Percentiles rank a stretch among this genome's conserved stretches.
phyloP scores from a whole-genome alignment of 805 yeast genomes.

The Jamesozyma gamospora region DNA sequence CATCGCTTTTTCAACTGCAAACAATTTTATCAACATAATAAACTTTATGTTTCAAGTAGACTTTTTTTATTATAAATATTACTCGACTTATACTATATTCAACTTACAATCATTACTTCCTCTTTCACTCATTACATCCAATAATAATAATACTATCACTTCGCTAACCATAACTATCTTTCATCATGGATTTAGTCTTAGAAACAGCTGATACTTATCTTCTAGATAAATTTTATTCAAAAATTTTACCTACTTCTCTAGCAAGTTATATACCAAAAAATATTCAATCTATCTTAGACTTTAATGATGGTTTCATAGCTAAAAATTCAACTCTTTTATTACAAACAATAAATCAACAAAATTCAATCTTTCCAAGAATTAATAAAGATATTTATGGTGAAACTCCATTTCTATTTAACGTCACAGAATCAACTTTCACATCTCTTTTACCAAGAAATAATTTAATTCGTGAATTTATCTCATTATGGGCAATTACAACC shows the following conservation, averaged over 20 bases:
- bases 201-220: constrained; percentile 66
- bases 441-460: constrained; percentile 68
- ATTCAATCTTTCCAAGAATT: constrained; percentile 11
- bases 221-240: constrained; percentile 69
- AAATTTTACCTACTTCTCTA: constrained; percentile 49
- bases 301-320: constrained; percentile 15
- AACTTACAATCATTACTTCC: too few relatives aligned
- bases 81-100: too few relatives aligned
- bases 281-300: constrained; percentile 13
- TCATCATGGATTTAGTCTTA: constrained; percentile 83
- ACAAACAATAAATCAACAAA: constrained; percentile 9
- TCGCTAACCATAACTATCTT: too few relatives aligned
- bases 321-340: constrained; percentile 19
- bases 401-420: constrained; percentile 48
- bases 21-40: too few relatives aligned
- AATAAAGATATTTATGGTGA: constrained; percentile 47
- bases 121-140: too few relatives aligned
- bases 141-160: too few relatives aligned
- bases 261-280: constrained; percentile 28
- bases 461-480: constrained; percentile 55
- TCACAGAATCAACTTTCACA: constrained; percentile 46
- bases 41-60: too few relatives aligned
- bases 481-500: constrained; percentile 60
- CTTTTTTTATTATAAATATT: too few relatives aligned
- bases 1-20: too few relatives aligned